Evolutionary conservation across 495 filamentous ascomycete species (phyloP).

Genomic region (Aspergillus asperescens): DNA sequence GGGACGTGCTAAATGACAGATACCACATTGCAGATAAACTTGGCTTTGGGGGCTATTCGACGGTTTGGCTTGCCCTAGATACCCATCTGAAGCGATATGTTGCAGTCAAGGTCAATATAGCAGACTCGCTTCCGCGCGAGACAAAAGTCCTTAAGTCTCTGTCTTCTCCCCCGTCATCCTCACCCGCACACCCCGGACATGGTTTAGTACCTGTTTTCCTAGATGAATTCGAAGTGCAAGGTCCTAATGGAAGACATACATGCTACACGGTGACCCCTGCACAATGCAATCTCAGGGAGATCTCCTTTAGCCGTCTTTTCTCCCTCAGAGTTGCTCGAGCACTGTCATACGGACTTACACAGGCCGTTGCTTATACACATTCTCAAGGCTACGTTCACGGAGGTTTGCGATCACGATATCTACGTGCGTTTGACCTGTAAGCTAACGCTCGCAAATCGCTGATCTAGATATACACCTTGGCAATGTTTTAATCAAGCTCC

Average conservation of each 20-base stretch:
- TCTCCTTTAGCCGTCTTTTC: conserved; percentile 26
- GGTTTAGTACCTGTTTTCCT: conserved; percentile 12
- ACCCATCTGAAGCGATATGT: conserved; percentile 25
- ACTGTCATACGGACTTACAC: conserved; percentile 20
- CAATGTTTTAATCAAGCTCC: conserved; percentile 35
- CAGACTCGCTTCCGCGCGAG: conserved; percentile 17
- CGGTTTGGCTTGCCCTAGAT: conserved; percentile 53
- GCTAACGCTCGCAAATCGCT: conserved; percentile 7
- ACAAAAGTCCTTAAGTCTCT: conserved; percentile 25
- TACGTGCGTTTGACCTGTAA: too few relatives aligned
- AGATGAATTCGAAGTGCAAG: conserved; percentile 30
- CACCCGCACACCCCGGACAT: conserved; percentile 14
- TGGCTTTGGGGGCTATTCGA: conserved; percentile 47
- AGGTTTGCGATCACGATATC: conserved; percentile 13
- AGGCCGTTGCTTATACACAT: conserved; percentile 32
- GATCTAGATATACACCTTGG: conserved; percentile 33
- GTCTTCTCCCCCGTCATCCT: conserved; percentile 8
- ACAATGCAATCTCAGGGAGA: conserved; percentile 26
- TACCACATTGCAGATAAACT: conserved; percentile 52
- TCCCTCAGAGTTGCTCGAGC: conserved; percentile 29
- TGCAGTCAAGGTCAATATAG: conserved; percentile 30
- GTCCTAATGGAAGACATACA: conserved; percentile 28
- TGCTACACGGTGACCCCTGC: conserved; percentile 28
- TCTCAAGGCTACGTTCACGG: conserved; percentile 34
- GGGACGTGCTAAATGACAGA: conserved; percentile 26